Conservation (phyloP, 768 basidiomycete species). For the Lentinula sp. region DNA sequence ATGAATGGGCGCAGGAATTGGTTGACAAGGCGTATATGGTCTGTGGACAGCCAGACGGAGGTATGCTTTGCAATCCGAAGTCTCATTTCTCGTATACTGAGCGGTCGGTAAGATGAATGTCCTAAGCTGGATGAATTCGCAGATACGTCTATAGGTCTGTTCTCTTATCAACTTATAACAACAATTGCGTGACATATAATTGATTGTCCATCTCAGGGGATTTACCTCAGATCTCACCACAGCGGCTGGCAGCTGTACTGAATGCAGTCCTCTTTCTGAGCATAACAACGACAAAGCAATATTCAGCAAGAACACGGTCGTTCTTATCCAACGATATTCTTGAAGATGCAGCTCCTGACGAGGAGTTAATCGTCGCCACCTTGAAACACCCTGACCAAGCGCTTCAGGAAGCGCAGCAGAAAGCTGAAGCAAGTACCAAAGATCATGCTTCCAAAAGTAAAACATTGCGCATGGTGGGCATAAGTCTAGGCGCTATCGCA, state of each 20-base stretch:
- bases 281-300: constrained; percentile 39
- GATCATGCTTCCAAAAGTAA: constrained; percentile 36
- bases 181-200: not conserved
- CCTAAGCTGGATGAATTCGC: constrained; percentile 34
- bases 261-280: constrained; percentile 47
- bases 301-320: constrained; percentile 44
- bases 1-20: constrained; percentile 40
- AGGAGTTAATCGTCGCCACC: constrained; percentile 35
- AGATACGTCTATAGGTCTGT: constrained; percentile 35
- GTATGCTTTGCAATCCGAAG: constrained; percentile 12
- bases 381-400: constrained; percentile 44
- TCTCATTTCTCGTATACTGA: not conserved
- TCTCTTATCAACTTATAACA: not conserved
- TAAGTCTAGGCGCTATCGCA: constrained; percentile 46
- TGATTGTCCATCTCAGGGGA: constrained; percentile 10
- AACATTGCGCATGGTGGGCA: constrained; percentile 37
- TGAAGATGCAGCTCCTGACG: constrained; percentile 25
- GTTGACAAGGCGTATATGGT: constrained; percentile 37
- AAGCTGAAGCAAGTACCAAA: constrained; percentile 30
- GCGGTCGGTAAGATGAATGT: constrained; percentile 24
- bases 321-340: constrained; percentile 27
- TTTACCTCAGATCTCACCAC: constrained; percentile 31
- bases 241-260: constrained; percentile 33
- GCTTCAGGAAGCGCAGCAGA: constrained; percentile 35
- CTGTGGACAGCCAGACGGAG: constrained; percentile 35